Percentiles rank a stretch among this genome's conserved stretches.
Conservation (phyloP, 306 rosid species). For the Heteromeles arbutifolia region DNA sequence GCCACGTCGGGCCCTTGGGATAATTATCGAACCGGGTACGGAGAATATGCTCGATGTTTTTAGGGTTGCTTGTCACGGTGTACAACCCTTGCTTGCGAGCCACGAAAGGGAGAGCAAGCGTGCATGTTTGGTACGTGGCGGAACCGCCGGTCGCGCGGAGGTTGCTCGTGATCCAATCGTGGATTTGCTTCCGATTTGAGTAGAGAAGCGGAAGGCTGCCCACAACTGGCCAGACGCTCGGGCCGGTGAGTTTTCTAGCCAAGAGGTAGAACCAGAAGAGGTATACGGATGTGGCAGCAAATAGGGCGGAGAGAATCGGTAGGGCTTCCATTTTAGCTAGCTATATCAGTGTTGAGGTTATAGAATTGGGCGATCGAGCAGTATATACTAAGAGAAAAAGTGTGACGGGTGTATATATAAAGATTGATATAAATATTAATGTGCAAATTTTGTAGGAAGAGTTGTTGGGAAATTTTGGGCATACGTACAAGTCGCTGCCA, state of each 20-base stretch:
- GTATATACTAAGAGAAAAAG: neutral
- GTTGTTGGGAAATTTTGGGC: slow-evolving; percentile 55
- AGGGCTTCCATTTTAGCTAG: slow-evolving; percentile 35
- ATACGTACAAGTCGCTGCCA: slow-evolving; percentile 2
- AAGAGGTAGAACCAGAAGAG: slow-evolving; percentile 58
- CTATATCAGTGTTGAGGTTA: neutral
- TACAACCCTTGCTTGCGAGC: slow-evolving; percentile 54
- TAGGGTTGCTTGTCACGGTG: slow-evolving; percentile 73
- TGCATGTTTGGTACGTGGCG: slow-evolving; percentile 78
- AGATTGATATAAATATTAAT: neutral
- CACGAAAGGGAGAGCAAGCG: slow-evolving; percentile 65
- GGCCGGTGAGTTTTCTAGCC: slow-evolving; percentile 59
- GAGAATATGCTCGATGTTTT: slow-evolving; percentile 77
- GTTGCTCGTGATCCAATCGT: slow-evolving; percentile 71
- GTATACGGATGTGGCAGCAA: slow-evolving; percentile 30
- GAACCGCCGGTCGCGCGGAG: slow-evolving; percentile 45
- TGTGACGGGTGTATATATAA: slow-evolving; percentile 9
- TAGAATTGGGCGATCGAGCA: neutral
- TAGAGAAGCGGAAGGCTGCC: slow-evolving; percentile 75
- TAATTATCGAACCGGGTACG: slow-evolving; percentile 73
- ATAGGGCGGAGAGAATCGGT: slow-evolving; percentile 27
- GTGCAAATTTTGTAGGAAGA: slow-evolving; percentile 35
- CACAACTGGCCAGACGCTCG: slow-evolving; percentile 53
- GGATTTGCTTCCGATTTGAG: slow-evolving; percentile 52
- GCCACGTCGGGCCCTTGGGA: slow-evolving; percentile 87